phyloP scores from a whole-genome alignment of 495 filamentous ascomycete genomes.

The Lentithecium fluviatile region DNA sequence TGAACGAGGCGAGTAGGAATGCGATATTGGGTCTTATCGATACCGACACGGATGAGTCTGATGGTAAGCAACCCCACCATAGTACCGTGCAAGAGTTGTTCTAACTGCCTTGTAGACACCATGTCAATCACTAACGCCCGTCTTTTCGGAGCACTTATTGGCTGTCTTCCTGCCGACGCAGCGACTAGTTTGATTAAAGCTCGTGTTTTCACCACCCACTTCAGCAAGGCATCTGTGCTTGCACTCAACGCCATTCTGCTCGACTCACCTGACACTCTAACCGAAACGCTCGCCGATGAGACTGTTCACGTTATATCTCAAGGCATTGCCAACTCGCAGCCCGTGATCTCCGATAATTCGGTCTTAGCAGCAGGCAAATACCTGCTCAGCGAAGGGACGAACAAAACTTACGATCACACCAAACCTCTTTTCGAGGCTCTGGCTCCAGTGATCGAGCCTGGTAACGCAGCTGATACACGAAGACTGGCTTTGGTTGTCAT shows the following conservation, averaged over 20 bases:
- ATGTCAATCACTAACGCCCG: conserved; percentile 87
- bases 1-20: conserved; percentile 83
- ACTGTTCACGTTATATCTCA: conserved; percentile 72
- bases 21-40: conserved; percentile 86
- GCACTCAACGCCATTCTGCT: conserved; percentile 84
- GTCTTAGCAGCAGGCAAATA: conserved; percentile 96
- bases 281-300: conserved; percentile 65
- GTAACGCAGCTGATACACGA: conserved; percentile 74
- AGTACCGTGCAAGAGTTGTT: conserved; percentile 30
- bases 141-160: conserved; percentile 83
- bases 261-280: conserved; percentile 69
- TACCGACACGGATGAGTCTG: conserved; percentile 70
- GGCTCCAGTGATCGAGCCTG: conserved; percentile 69
- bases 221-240: conserved; percentile 68
- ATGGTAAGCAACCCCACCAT: conserved; percentile 44
- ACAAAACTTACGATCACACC: conserved; percentile 65
- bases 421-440: conserved; percentile 78
- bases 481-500: conserved; percentile 86
- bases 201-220: conserved; percentile 70
- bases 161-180: conserved; percentile 68
- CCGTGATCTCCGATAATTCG: conserved; percentile 82
- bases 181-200: conserved; percentile 71
- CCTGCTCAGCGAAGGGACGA: conserved; percentile 61
- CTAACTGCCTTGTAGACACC: conserved; percentile 46
- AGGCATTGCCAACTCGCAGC: conserved; percentile 67